A percentile compares a stretch with the other conserved stretches of the same genome.
Evolutionary conservation across 441 rosid species (phyloP).

Genomic region (Sinapis alba): DNA sequence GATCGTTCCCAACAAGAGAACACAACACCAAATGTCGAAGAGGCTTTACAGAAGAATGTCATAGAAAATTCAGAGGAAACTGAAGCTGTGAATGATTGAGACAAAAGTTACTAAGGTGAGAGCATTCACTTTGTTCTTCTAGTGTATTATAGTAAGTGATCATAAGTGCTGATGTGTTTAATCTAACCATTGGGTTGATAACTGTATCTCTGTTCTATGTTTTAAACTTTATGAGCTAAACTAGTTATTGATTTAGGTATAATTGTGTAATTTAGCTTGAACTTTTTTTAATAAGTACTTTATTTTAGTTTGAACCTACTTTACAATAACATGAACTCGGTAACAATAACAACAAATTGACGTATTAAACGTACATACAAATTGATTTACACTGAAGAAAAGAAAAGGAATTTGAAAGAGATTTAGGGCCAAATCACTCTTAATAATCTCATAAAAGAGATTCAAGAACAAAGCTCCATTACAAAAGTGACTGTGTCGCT

Average conservation of each 20-base stretch:
- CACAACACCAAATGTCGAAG: constrained; percentile 37
- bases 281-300: neutral
- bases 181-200: constrained; percentile 5
- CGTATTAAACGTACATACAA: neutral
- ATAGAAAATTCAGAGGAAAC: constrained; percentile 17
- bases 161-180: constrained; percentile 14
- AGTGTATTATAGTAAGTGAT: constrained; percentile 6
- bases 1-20: constrained; percentile 44
- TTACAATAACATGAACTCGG: neutral
- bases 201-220: neutral
- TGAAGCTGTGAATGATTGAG: constrained; percentile 20
- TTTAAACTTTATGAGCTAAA: constrained; percentile 6
- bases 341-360: neutral
- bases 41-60: neutral
- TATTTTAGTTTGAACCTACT: neutral
- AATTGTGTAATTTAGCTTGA: constrained; percentile 20
- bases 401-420: neutral
- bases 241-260: neutral
- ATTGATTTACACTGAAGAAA: neutral
- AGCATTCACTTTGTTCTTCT: constrained; percentile 14
- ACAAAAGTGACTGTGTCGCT: too few species aligned
- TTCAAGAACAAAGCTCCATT: too few species aligned
- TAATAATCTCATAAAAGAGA: neutral
- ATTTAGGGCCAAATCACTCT: neutral
- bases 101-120: neutral